phyloP scores from a whole-genome alignment of 805 yeast genomes.

The Candida verbasci region DNA sequence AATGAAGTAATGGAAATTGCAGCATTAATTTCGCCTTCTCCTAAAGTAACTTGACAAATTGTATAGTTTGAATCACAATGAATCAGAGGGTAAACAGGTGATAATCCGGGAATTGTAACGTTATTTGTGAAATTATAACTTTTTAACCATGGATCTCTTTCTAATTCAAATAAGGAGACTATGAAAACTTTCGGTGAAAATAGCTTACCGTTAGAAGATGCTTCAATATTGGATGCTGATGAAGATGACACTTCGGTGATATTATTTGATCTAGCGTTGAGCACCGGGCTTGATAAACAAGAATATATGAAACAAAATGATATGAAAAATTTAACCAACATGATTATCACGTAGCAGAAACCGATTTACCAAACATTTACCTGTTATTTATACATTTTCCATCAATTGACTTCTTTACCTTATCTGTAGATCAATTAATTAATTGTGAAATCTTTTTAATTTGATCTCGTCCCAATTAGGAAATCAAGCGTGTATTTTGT shows the following conservation, averaged over 20 bases:
- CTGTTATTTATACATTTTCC: no score
- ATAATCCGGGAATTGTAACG: conserved; percentile 61
- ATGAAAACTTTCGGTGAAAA: conserved; percentile 51
- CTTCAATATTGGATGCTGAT: conserved; percentile 13
- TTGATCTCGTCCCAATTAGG: not conserved
- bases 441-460: no score
- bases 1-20: conserved; percentile 56
- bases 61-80: conserved; percentile 48
- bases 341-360: not conserved
- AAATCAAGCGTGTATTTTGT: not conserved
- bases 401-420: no score
- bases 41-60: conserved; percentile 61
- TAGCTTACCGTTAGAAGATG: conserved; percentile 26
- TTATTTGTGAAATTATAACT: conserved; percentile 46
- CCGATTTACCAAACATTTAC: no score
- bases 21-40: conserved; percentile 67
- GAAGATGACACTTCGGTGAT: no score
- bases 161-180: conserved; percentile 52
- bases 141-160: conserved; percentile 50
- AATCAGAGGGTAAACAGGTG: conserved; percentile 54
- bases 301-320: conserved; percentile 4
- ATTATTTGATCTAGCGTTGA: conserved; percentile 13
- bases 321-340: not conserved
- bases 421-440: not conserved
- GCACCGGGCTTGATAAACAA: conserved; percentile 14